These are phyloP conservation scores for Phalaenopsis equestris DNA, from an alignment of 106 monocot genomes.

Conservation along the genomic window DNA sequence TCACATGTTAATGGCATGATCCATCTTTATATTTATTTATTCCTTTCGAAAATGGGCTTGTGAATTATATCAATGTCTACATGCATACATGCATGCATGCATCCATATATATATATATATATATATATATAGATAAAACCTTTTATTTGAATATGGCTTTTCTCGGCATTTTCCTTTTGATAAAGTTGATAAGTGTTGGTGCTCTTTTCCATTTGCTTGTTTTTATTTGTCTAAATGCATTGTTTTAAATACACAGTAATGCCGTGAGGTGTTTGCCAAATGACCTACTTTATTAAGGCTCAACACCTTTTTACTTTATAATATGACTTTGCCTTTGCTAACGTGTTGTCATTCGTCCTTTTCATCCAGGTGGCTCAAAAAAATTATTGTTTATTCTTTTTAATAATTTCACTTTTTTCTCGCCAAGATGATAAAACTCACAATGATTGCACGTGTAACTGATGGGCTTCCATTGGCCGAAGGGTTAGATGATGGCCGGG, in stretches of 20 bases:
- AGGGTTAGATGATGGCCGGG: conserved; percentile 93
- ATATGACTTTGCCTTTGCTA: background rate
- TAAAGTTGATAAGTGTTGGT: background rate
- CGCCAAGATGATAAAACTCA: conserved; percentile 63
- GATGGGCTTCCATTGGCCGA: conserved; percentile 97
- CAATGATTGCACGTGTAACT: conserved; percentile 96
- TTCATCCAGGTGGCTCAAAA: conserved; percentile 4
- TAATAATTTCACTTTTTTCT: background rate
- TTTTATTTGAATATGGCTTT: no score
- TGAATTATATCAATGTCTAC: no score
- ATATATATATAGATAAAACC: no score
- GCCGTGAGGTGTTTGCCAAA: background rate
- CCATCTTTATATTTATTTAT: no score
- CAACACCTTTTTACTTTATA: background rate
- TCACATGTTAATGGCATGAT: no score
- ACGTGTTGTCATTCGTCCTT: background rate
- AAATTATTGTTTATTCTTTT: background rate
- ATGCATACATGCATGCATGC: no score
- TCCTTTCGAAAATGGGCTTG: no score
- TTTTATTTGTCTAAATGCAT: background rate
- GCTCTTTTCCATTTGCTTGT: background rate
- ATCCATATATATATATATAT: no score
- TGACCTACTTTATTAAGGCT: background rate
- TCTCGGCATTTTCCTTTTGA: background rate
- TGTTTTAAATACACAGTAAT: background rate